phyloP scores from a whole-genome alignment of 805 yeast genomes.

The Blastobotrys peoriensis region DNA sequence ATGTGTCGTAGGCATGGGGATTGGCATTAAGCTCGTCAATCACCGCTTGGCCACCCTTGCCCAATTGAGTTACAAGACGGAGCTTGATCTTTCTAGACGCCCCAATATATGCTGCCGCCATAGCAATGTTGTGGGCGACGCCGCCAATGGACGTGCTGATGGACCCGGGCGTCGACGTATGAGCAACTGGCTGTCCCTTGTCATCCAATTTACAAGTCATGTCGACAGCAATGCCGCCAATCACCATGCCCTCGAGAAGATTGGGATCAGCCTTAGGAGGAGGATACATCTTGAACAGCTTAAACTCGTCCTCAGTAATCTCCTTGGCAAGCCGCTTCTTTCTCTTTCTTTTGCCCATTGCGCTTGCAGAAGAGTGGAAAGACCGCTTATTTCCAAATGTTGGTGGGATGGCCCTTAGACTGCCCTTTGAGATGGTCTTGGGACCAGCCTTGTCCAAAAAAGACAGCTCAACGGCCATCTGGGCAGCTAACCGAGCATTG shows the following conservation, averaged over 20 bases:
- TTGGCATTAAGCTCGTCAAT: slow-evolving; percentile 24
- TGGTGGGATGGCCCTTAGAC: neutral
- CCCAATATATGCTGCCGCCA: slow-evolving; percentile 46
- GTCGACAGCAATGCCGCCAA: slow-evolving; percentile 78
- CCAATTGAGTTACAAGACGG: slow-evolving; percentile 54
- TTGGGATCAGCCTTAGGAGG: neutral
- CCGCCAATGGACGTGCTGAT: slow-evolving; percentile 65
- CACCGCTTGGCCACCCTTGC: slow-evolving; percentile 40
- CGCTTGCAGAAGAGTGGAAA: neutral
- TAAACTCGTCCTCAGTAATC: neutral
- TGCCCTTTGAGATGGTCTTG: neutral
- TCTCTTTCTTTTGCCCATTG: too few relatives aligned
- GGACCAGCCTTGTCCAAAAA: slow-evolving; percentile 16
- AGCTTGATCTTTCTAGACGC: slow-evolving; percentile 20
- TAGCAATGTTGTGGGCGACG: slow-evolving; percentile 72
- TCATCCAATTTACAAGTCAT: slow-evolving; percentile 47
- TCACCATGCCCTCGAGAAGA: slow-evolving; percentile 35
- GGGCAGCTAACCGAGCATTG: slow-evolving; percentile 63
- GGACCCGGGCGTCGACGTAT: slow-evolving; percentile 71
- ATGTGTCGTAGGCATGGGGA: slow-evolving; percentile 23
- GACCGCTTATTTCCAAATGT: neutral
- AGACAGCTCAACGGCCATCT: slow-evolving; percentile 54
- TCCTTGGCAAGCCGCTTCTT: too few relatives aligned
- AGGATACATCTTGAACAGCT: neutral
- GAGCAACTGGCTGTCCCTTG: slow-evolving; percentile 16